Base-by-base conservation (phyloP, 306 rosid species). In the Geum urbanum region DNA sequence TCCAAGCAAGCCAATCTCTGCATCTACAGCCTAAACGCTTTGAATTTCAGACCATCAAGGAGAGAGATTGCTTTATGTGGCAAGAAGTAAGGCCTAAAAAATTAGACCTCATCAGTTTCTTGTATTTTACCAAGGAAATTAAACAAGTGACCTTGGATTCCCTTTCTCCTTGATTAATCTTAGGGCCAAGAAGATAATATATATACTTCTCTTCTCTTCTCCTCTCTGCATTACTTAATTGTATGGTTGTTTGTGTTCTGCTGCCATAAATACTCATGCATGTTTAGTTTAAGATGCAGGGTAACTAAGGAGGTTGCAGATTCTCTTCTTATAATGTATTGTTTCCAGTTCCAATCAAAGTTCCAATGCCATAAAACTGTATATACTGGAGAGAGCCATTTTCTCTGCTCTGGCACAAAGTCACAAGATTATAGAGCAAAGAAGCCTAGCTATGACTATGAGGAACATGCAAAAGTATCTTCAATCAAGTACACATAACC, bases 21-120 rank as follows among this genome's bases (percentile, higher is more conserved):
- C 89, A 85, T 94, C 66, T 94, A 94, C 80, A 90, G 95, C 80
- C 66, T 94, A 14, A 88, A 71, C 67, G 88, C 98, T 48, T 76
- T 94, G 73, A 94, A 74, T 66, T 94, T 85, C 86, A 94, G 89
- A 88, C 98, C 98, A 53, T 52, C 86, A 39, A 83, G 74, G 72
- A 90, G 76, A 82, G 86, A 87, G 16, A 66, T 55, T 69, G 68
- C 58, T 64, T 80, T 88, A 16, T 92, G 97, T 75, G 96, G 96
- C 66, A 77, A 78, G 54, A 15, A 20, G 12, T 19, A 63, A 63
- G 37, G 7, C 3, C 13, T 35, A 59, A 32, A 32, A 32, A 32
- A 16, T 7, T 6, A 59, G 20, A 35, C 45, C 64, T 35, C 64
- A 32, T 32, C 37, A 35, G 6, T 3, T 15, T n/a, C 9, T 35